Base-by-base conservation (phyloP, 208 protist genomes). In the Tritrichomonas foetus region DNA sequence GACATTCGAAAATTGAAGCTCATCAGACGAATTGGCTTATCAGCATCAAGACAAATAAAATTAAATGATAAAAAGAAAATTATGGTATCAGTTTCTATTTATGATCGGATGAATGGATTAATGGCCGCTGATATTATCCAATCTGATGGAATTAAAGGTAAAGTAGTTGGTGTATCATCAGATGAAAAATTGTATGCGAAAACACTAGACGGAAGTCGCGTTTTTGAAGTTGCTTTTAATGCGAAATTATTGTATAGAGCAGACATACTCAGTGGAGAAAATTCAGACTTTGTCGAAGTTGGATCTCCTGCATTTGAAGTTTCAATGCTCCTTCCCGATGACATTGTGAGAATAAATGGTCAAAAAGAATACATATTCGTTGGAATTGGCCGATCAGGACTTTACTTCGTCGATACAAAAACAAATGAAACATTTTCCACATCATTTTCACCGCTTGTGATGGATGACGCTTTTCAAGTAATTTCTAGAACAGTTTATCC, bases 271-370 rank as follows among this genome's bases (percentile, higher is more conserved):
- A 49, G 78, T 57, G 78, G 78, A 33, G 78, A 89, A 57, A 53
- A 36, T 57, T 61, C 14, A 20, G 47, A 89, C 1, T 53, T 47
- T 14, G 44, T 53, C 39, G 78, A 89, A 57, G 78, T 89, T 57
- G 78, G 78, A 13, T 89, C 78, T 57, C 78, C 78, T 55, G 39
- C 78, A 57, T 47, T 61, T 39, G 78, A 49, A 89, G 44, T 89
- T 13, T 61, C 47, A 16, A 39, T 22, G 1, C 30, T 89, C 2
- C 33, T 53, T 13, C 78, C 78, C 16, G 78, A 89, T 39, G 78
- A 89, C 16, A 27, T 89, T 22, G 78, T 89, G 1, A 39, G 8
- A 20, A 53, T 89, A 8, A 49, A 89, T n/a, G 47, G 9, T 1
- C 27, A 89, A 53, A 49, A 89, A 57, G 78, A 5, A 39, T 89